Evolutionary conservation across 768 basidiomycete species (phyloP), one percentile per base, ranked within the genome.

Genomic region (Gelatoporia subvermispora): DNA sequence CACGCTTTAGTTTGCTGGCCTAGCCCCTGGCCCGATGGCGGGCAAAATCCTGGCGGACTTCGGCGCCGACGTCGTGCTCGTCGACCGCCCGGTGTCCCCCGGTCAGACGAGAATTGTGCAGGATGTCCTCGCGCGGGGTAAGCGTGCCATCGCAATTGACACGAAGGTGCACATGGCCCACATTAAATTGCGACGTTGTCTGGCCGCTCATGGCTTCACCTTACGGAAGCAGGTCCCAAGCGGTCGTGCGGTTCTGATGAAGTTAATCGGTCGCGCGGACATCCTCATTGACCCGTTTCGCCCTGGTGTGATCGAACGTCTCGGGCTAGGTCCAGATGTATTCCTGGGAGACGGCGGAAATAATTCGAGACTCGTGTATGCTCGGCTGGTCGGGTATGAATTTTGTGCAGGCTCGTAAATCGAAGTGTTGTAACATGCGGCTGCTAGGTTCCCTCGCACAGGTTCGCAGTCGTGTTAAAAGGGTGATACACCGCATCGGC

Each of bases 241-340:
- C 23, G 89, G 89, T 25, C 63, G 76, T 37, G 74, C 73, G 17
- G 60, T 81, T 17, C 60, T 84, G 47, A 74, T 73, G 61, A 76
- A 70, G 39, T 70, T 93, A 49, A 76, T 91, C 20, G 62, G 69
- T 23, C 64, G 72, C 31, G 84, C 87, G n/a, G 89, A 93, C 63
- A 75, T 92, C 15, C 68, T 92, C 39, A 87, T 93, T 57, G 89
- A 93, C 60, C 82, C 90, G 1, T 93, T 86, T 63, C 72, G 89
- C 41, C 88, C 89, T 43, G 90, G 89, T 1, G 87, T 91, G 2
- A 72, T 92, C 68, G 89, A 93, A 60, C 75, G 77, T 50, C 68
- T 90, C 24, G 85, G 84, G 2, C 69, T 93, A 16, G 89, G 86
- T 10, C 90, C 89, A 1, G 78, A 85, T 4, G 72, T 84, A 3